A percentile compares a stretch with the other conserved stretches of the same genome.
phyloP scores from a whole-genome alignment of 345 rosid species.

The Psidium friedrichsthalianum region DNA sequence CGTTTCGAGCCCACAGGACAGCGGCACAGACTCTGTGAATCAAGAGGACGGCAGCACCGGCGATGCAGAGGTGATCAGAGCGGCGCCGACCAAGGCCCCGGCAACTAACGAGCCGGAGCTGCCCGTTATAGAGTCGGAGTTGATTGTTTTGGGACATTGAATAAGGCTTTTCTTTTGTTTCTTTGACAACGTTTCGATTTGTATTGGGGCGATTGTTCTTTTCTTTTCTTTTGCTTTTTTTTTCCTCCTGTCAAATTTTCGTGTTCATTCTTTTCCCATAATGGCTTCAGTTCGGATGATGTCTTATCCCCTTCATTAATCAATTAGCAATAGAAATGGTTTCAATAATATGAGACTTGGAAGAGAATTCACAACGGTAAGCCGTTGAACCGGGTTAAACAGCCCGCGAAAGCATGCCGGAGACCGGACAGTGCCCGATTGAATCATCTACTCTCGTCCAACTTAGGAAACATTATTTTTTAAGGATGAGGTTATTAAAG shows the following conservation, averaged over 20 bases:
- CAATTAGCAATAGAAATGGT: neutral
- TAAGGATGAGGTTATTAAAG: neutral
- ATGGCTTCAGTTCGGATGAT: neutral
- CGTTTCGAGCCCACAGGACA: neutral
- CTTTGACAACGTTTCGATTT: neutral
- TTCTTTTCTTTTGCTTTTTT: neutral
- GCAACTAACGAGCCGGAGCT: neutral
- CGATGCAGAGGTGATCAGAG: neutral
- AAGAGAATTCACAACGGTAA: neutral
- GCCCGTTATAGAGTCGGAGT: neutral
- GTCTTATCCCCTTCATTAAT: neutral
- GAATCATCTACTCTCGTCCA: neutral
- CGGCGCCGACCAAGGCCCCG: neutral
- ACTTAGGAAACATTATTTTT: neutral
- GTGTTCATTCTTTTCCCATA: neutral
- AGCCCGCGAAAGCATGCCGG: neutral
- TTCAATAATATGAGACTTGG: neutral
- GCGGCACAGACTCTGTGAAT: neutral
- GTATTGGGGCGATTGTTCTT: neutral
- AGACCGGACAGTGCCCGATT: neutral
- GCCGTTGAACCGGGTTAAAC: neutral
- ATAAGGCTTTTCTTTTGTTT: neutral
- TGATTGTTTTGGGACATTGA: constrained; percentile 1
- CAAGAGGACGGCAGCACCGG: neutral
- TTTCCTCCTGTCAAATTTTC: neutral